Conservation (phyloP, 73 alveolate genomes). For the Strombidium stylifer region DNA sequence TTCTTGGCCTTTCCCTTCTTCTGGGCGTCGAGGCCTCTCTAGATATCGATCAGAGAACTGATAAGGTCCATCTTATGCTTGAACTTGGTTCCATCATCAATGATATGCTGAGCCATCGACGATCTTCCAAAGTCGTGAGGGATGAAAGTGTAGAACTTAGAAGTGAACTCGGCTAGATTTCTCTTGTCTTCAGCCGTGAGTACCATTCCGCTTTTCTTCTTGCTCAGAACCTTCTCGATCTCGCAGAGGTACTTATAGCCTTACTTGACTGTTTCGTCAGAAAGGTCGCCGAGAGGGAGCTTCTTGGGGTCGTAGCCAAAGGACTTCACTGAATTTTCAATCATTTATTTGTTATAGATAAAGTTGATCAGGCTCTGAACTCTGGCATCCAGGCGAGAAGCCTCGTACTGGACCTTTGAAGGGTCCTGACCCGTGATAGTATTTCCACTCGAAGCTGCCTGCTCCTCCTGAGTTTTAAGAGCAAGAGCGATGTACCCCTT, state of each 20-base stretch:
- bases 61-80: conserved; percentile 76
- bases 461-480: too few relatives aligned
- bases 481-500: too few relatives aligned
- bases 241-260: conserved; percentile 39
- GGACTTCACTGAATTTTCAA: conserved; percentile 45
- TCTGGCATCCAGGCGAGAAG: conserved; percentile 6
- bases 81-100: conserved; percentile 69
- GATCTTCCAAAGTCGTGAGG: conserved; percentile 95
- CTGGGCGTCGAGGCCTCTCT: conserved; percentile 9
- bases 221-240: conserved; percentile 13
- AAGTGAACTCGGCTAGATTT: conserved; percentile 56
- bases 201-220: not conserved
- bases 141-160: conserved; percentile 84
- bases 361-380: conserved; percentile 22
- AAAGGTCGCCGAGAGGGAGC: conserved; percentile 60
- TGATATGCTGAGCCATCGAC: conserved; percentile 73
- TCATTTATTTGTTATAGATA: conserved; percentile 55
- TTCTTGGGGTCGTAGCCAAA: conserved; percentile 54
- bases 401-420: too few relatives aligned
- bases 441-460: too few relatives aligned
- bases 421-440: too few relatives aligned
- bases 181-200: too few relatives aligned
- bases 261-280: conserved; percentile 45
- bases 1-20: not conserved
- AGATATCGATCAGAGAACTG: conserved; percentile 2